Evolutionary conservation across 768 basidiomycete species (phyloP).

Genomic region (Mycena galericulata): DNA sequence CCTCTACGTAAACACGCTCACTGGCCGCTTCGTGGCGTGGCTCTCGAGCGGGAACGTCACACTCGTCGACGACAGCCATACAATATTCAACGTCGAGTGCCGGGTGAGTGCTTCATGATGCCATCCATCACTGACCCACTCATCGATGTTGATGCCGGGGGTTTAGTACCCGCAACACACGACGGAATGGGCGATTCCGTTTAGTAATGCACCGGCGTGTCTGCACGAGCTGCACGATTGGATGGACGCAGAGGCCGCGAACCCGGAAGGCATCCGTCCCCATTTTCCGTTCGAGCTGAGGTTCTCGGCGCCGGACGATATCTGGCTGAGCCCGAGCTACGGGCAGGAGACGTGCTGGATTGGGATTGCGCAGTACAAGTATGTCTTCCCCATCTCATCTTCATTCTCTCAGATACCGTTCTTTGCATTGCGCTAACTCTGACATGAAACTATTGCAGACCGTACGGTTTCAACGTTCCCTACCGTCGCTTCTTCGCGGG

Average conservation of each 20-base stretch:
- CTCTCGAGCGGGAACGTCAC: slow-evolving; percentile 65
- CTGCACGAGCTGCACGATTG: slow-evolving; percentile 79
- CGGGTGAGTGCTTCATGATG: slow-evolving; percentile 67
- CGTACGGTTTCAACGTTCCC: slow-evolving; percentile 86
- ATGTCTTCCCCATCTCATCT: slow-evolving; percentile 18
- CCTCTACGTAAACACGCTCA: slow-evolving; percentile 61
- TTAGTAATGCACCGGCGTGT: slow-evolving; percentile 71
- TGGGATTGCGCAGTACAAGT: slow-evolving; percentile 96
- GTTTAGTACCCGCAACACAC: slow-evolving; percentile 90
- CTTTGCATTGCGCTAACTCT: no score
- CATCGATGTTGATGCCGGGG: slow-evolving; percentile 23
- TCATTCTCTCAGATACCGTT: background rate
- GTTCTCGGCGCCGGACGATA: slow-evolving; percentile 88
- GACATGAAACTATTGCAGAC: slow-evolving; percentile 62
- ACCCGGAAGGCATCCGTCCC: slow-evolving; percentile 81
- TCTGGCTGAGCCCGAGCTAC: slow-evolving; percentile 92
- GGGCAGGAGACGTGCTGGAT: slow-evolving; percentile 89
- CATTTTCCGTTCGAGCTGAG: slow-evolving; percentile 96
- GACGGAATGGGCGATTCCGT: slow-evolving; percentile 94
- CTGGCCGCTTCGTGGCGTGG: slow-evolving; percentile 78
- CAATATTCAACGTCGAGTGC: slow-evolving; percentile 94
- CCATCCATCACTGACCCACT: slow-evolving; percentile 6
- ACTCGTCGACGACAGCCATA: slow-evolving; percentile 81
- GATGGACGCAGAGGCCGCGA: slow-evolving; percentile 73
- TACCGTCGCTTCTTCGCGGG: slow-evolving; percentile 82